Evolutionary conservation across 495 filamentous ascomycete genomes (phyloP).

Genomic region (Apiosordaria backusii): DNA sequence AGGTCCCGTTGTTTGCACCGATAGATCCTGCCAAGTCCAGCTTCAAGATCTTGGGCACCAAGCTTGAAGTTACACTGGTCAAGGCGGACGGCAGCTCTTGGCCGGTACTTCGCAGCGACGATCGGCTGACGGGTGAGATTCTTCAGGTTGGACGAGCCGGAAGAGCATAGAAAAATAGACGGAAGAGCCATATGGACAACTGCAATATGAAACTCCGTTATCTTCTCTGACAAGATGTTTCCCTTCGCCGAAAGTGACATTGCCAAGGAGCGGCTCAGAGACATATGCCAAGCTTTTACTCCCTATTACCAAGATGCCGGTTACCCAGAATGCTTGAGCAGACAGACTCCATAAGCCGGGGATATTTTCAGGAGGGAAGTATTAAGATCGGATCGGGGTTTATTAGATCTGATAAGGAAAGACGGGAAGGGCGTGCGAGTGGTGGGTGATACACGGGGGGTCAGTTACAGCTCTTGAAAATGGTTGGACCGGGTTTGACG

Average conservation of each 20-base stretch:
- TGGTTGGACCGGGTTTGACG: background rate
- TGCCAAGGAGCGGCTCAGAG: slow-evolving; percentile 17
- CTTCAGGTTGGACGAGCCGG: slow-evolving; percentile 79
- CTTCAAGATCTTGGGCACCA: slow-evolving; percentile 90
- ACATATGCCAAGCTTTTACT: slow-evolving; percentile 9
- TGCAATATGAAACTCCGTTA: background rate
- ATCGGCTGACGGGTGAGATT: slow-evolving; percentile 71
- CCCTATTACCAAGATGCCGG: slow-evolving; percentile 14
- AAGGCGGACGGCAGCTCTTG: slow-evolving; percentile 83
- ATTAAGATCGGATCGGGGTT: background rate
- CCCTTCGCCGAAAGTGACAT: background rate
- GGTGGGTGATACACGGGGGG: too few relatives aligned
- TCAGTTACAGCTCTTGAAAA: background rate
- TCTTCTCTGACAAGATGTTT: background rate
- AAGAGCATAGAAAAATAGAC: slow-evolving; percentile 44
- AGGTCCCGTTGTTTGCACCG: slow-evolving; percentile 68
- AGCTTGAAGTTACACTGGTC: slow-evolving; percentile 79
- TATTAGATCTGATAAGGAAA: slow-evolving; percentile 4
- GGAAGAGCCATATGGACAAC: background rate
- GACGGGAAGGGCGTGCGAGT: too few relatives aligned
- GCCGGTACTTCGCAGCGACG: slow-evolving; percentile 85
- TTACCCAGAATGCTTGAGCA: background rate
- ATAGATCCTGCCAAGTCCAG: slow-evolving; percentile 71
- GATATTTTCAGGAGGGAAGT: background rate
- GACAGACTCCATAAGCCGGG: background rate